Evolutionary conservation across 2,329 filamentous ascomycete species (phyloP).

Genomic region (Nothopassalora personata): DNA sequence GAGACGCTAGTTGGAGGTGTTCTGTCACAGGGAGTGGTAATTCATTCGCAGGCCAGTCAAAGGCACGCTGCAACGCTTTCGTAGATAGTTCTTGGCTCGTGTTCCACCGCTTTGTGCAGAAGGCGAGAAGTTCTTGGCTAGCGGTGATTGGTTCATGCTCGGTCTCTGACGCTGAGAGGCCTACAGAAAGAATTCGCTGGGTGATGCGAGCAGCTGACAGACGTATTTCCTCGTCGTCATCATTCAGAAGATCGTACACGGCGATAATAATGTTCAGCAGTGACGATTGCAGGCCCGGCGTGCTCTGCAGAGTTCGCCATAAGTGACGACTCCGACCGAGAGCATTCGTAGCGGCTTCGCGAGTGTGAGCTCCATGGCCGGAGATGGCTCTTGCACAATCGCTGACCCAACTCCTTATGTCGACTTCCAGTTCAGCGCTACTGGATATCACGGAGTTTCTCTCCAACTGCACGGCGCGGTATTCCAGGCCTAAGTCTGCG

Average conservation of each 20-base stretch:
- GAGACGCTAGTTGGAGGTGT: constrained; percentile 18
- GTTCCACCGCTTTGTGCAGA: constrained; percentile 27
- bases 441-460: not conserved
- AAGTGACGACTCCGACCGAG: constrained; percentile 15
- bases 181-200: constrained; percentile 39
- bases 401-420: constrained; percentile 10
- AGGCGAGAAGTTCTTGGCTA: constrained; percentile 35
- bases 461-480: constrained; percentile 14
- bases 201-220: constrained; percentile 54
- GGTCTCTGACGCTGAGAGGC: constrained; percentile 5
- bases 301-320: constrained; percentile 13
- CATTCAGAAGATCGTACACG: constrained; percentile 72
- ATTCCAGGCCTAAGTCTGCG: constrained; percentile 19
- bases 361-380: constrained; percentile 24
- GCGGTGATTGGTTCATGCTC: constrained; percentile 47
- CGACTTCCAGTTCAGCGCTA: not conserved
- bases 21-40: constrained; percentile 5
- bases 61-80: constrained; percentile 20
- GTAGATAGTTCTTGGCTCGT: constrained; percentile 5
- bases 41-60: constrained; percentile 4
- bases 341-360: constrained; percentile 27
- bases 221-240: constrained; percentile 88
- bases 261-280: constrained; percentile 57
- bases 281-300: constrained; percentile 1
- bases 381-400: constrained; percentile 17